Evolutionary conservation across 2,329 filamentous ascomycete genomes (phyloP).

Genomic region (Ramularia endophylla): DNA sequence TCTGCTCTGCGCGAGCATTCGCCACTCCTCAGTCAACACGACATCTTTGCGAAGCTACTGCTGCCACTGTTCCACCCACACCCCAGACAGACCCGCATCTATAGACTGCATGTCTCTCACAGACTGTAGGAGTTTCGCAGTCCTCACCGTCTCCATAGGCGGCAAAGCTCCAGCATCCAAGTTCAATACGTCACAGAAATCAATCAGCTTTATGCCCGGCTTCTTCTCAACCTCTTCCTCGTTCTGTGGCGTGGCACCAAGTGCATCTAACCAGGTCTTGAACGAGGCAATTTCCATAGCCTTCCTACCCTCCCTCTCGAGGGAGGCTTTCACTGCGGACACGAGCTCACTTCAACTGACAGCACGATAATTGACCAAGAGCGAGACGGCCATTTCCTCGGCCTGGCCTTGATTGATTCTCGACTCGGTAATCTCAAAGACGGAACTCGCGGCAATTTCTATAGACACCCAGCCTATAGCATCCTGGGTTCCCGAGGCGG

Average conservation of each 20-base stretch:
- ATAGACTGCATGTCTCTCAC: slow-evolving; percentile 27
- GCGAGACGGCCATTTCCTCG: slow-evolving; percentile 19
- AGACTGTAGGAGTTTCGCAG: slow-evolving; percentile 25
- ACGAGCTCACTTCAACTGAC: slow-evolving; percentile 22
- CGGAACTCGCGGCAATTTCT: slow-evolving; percentile 33
- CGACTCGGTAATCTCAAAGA: slow-evolving; percentile 15
- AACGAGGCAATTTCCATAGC: slow-evolving; percentile 19
- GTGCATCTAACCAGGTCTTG: slow-evolving; percentile 18
- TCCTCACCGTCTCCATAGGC: slow-evolving; percentile 17
- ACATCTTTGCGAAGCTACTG: too few relatives aligned
- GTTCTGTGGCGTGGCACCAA: slow-evolving; percentile 15
- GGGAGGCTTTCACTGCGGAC: slow-evolving; percentile 15
- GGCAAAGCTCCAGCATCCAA: slow-evolving; percentile 14
- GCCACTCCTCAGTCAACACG: too few relatives aligned
- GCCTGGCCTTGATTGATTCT: slow-evolving; percentile 2
- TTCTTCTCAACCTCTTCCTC: slow-evolving; percentile 19
- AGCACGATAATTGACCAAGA: slow-evolving; percentile 25
- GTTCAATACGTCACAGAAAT: slow-evolving; percentile 25
- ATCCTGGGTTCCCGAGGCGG: slow-evolving; percentile 29
- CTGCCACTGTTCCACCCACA: too few relatives aligned
- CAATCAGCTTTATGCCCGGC: slow-evolving; percentile 26
- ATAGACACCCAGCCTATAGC: slow-evolving; percentile 43
- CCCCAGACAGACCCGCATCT: too few relatives aligned
- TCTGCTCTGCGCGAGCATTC: too few relatives aligned
- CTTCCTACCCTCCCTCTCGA: slow-evolving; percentile 8